Base-by-base conservation (phyloP, 1,139 yeast species). In the Candida neerlandica region DNA sequence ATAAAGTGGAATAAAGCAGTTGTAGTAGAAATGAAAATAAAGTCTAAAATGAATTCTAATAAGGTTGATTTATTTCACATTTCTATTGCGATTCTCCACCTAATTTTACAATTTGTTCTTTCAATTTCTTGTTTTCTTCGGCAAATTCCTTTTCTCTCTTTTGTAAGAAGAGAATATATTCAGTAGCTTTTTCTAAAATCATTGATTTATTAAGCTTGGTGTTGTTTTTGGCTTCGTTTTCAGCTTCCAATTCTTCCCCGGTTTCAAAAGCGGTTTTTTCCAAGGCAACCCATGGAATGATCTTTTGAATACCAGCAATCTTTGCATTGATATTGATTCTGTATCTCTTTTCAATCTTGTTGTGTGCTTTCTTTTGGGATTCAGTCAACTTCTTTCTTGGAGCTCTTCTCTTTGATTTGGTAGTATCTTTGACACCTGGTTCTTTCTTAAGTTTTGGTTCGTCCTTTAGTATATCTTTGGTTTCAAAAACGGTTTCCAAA, bases 291-390 rank as follows among this genome's bases (percentile, higher is more conserved):
- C 85, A 80, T 12, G 89, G 89, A 27, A 85, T 84, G 18, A 84
- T 71, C 56, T 80, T 78, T 59, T 83, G 88, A 48, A 85, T 66
- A 19, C 82, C 83, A 10, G 86, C 86, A 51, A 86, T 85, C 64
- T 85, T 85, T 16, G 87, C 82, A 63, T 85, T 86, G 59, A 86
- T 85, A 63, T 85, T 86, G 51, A 85, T 84, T 62, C 92, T 71
- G 65, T 86, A 86, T 55, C 84, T 80, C 62, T 85, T 84, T 61
- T 82, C 90, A 54, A 85, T 84, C 61, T 81, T 81, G 64, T 84
- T 84, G 61, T 86, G 91, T 0, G 89, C 89, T 59, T 82, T 83
- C 57, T 85, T 84, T 66, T 85, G 90, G 53, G 78, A 75, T 5
- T 76, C 73, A 2, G 86, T 82, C 50, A 82, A 65, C 63, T 84